Base-by-base conservation (phyloP, 257 asterid genomes). In the Craterostigma plantagineum region DNA sequence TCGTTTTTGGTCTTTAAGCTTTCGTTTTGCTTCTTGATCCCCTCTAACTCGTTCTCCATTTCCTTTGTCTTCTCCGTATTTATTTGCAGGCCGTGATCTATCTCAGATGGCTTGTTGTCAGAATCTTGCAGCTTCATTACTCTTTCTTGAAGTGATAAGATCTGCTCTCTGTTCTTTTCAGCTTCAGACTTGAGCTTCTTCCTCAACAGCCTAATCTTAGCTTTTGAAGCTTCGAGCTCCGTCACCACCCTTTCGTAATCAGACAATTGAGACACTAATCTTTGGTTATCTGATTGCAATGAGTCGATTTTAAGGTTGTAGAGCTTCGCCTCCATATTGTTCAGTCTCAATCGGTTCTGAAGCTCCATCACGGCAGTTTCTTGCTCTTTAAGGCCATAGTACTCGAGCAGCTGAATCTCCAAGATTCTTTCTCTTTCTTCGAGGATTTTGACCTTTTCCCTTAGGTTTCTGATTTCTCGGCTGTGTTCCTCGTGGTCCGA, bases 381-480 rank as follows among this genome's bases (percentile, higher is more conserved):
- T 58, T 83, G 94, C 72, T 79, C 99, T 62, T 75, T 67, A 49
- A 83, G 87, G 33, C 94, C 99, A 42, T 83, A 79, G 52, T 68
- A 83, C 74, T 79, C 91, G 14, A 90, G 78, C 66, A 90, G 49
- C 49, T 77, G 81, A 30, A 50, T 59, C 61, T 90, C 95, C 11
- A 90, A 68, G 35, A 45, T 33, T 38, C 18, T 30, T 38, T 30
- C 51, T 1, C 39, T 46, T n/a, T 30, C 51, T 33, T 46, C 51
- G 16, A 46, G 51, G 34, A 33, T 30, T 33, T 12, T 12, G 1
- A 79, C 83, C 79, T 54, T 56, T 46, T 33, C 54, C 33, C 75
- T 54, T 11, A 79, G 79, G 51, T 37, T 71, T 58, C 56, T 69
- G 38, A 90, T 65, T 59, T 76, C 95, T 45, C 51, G 49, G 45